Evolutionary conservation across 2,329 filamentous ascomycete genomes (phyloP).

Genomic region (Trichophyton mentagrophytes): DNA sequence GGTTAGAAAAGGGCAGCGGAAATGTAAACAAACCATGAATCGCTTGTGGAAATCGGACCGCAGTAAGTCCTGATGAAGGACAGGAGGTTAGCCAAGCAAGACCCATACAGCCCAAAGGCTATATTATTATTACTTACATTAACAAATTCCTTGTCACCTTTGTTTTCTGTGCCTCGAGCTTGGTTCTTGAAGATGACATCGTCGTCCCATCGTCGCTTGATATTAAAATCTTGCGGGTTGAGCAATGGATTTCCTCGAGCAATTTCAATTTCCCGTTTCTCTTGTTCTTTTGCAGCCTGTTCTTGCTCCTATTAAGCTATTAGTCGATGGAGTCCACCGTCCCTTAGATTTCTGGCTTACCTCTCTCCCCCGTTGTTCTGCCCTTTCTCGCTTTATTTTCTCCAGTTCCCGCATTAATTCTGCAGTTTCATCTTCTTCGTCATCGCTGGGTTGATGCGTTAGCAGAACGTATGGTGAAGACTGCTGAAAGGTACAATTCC

Average conservation of each 20-base stretch:
- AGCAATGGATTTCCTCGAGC: conserved; percentile 84
- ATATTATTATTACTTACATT: conserved; percentile 60
- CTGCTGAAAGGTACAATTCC: neutral
- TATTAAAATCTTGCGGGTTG: conserved; percentile 75
- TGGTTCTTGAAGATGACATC: conserved; percentile 99
- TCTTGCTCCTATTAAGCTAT: conserved; percentile 52
- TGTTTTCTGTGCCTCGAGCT: conserved; percentile 85
- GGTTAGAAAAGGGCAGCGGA: neutral
- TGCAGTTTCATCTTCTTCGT: conserved; percentile 71
- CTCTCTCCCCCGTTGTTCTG: conserved; percentile 66
- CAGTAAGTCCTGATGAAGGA: conserved; percentile 56
- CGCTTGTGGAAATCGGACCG: conserved; percentile 95
- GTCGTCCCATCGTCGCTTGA: conserved; percentile 85
- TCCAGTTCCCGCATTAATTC: conserved; percentile 86
- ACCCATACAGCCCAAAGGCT: neutral
- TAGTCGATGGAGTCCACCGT: neutral
- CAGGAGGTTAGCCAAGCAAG: conserved; percentile 9
- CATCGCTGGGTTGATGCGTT: conserved; percentile 37
- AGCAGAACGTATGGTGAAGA: neutral
- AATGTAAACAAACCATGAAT: conserved; percentile 53
- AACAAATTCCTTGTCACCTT: conserved; percentile 88
- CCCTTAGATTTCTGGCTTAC: conserved; percentile 22
- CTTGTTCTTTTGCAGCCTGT: conserved; percentile 65
- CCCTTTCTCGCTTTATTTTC: conserved; percentile 79
- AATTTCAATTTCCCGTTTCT: conserved; percentile 74